phyloP scores from a whole-genome alignment of 805 yeast genomes.

The Saccharomycopsis oosterbeekiorum region DNA sequence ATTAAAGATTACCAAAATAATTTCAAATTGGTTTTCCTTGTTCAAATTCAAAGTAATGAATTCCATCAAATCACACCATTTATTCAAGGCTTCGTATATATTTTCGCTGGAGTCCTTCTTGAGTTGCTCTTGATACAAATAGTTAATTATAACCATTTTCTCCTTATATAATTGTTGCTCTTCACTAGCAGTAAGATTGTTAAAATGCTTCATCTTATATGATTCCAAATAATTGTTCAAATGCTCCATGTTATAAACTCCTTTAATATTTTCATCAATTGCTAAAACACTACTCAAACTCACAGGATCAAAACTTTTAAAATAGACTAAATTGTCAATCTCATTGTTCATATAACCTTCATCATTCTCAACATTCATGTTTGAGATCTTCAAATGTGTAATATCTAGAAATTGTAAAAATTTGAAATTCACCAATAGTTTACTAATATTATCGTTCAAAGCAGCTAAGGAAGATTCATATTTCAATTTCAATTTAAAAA shows the following conservation, averaged over 20 bases:
- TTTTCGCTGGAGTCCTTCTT: background rate
- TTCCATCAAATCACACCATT: background rate
- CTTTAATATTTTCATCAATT: background rate
- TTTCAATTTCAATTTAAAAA: slow-evolving; percentile 56
- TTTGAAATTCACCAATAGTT: slow-evolving; percentile 29
- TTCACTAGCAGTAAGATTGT: background rate
- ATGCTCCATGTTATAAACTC: background rate
- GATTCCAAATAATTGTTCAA: background rate
- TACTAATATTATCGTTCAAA: slow-evolving; percentile 42
- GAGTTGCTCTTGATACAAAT: background rate
- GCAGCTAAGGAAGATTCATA: slow-evolving; percentile 41
- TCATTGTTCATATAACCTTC: background rate
- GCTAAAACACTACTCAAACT: background rate
- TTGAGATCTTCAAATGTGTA: slow-evolving; percentile 41
- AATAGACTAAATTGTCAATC: background rate
- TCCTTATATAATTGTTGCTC: background rate
- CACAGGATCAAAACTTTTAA: background rate
- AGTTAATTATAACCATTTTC: background rate
- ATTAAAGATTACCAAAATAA: slow-evolving; percentile 71
- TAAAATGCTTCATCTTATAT: background rate
- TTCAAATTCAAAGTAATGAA: background rate
- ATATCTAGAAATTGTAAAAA: slow-evolving; percentile 63
- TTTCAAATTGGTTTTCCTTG: slow-evolving; percentile 22
- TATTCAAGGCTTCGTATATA: background rate
- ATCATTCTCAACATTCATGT: slow-evolving; percentile 18